A percentile compares a stretch with the other conserved stretches of the same genome.
phyloP scores from a whole-genome alignment of 1,284 basidiomycete genomes.

The Cryptococcus maquisensis region DNA sequence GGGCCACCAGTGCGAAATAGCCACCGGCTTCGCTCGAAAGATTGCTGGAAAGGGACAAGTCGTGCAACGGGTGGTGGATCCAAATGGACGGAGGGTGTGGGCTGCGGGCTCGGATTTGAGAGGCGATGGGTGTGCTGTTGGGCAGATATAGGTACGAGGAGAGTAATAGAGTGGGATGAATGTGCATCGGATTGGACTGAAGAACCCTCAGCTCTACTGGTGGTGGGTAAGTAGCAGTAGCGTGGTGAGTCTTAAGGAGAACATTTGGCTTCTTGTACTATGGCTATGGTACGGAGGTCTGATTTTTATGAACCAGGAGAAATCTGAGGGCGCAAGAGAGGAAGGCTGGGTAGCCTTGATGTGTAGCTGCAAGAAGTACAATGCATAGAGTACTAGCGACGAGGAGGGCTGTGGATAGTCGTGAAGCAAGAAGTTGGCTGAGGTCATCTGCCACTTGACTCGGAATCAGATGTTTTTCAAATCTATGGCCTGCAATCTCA shows the following conservation, averaged over 20 bases:
- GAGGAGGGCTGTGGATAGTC: too few relatives aligned
- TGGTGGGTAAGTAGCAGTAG: too few relatives aligned
- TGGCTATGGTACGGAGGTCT: constrained; percentile 30
- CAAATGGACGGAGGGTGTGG: constrained; percentile 68
- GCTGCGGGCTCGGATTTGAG: constrained; percentile 81
- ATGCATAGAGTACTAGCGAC: too few relatives aligned
- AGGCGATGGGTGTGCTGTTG: constrained; percentile 78
- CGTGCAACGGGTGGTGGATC: constrained; percentile 70
- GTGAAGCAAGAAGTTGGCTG: too few relatives aligned
- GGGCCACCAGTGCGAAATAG: constrained; percentile 74
- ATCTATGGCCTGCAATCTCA: too few relatives aligned
- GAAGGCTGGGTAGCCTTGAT: not conserved
- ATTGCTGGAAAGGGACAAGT: constrained; percentile 88
- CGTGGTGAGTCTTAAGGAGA: too few relatives aligned
- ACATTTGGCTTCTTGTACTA: constrained; percentile 49
- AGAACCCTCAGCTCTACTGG: too few relatives aligned
- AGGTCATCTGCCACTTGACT: too few relatives aligned
- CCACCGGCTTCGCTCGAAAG: constrained; percentile 60
- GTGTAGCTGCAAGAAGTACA: not conserved
- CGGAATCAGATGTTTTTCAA: too few relatives aligned
- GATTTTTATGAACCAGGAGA: constrained; percentile 28
- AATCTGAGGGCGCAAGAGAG: constrained; percentile 21
- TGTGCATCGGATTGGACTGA: too few relatives aligned
- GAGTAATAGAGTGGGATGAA: too few relatives aligned
- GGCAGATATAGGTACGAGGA: constrained; percentile 84